Evolutionary conservation across 2,329 filamentous ascomycete genomes (phyloP), one percentile per base, ranked within the genome.

Genomic region (Colletotrichum karsti): DNA sequence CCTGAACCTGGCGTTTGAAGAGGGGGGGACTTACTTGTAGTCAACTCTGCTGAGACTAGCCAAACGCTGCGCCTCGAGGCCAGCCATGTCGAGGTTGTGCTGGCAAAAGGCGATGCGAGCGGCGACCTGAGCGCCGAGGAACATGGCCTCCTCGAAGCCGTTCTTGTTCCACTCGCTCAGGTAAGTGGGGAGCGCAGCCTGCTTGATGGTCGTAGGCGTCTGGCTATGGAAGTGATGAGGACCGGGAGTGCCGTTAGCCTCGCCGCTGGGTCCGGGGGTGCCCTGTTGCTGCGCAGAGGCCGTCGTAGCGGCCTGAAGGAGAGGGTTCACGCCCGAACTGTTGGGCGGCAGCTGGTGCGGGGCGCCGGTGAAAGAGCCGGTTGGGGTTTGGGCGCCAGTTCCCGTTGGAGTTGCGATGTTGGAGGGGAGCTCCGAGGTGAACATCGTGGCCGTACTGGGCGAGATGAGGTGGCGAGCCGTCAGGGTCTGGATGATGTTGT

Each of bases 381-480:
- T 93, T 1, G 96, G 97, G 1, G 95, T 98, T 79, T 97, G 96
- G 15, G 94, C 90, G 35, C 95, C 95, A 1, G 95, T 98, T 20
- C 94, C 95, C 10, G 92, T 88, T 1, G 96, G 96, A 0, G 96
- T 98, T 30, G 93, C 94, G 77, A 98, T 89, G 80, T 96, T 95
- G 8, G 94, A 98, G 7, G 96, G 96, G 39, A 98, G 90, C 80
- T 99, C 96, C 22, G 94, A 97, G 37, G 95, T 97, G 85, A 98
- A 98, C 75, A 98, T 98, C 44, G 95, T 98, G 56, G 94, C 94
- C 1, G 94, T 95, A 28, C 92, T 95, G 0, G 96, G 96, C 2
- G 95, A 97, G 72, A 99, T 91, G 60, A 98, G 88, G 78, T 97
- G 96, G 71, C 95, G 94, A 54, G 91, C 88, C 39, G 88, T 88